Evolutionary conservation across 2,329 filamentous ascomycete genomes (phyloP).

Genomic region (Exophiala dermatitidis): DNA sequence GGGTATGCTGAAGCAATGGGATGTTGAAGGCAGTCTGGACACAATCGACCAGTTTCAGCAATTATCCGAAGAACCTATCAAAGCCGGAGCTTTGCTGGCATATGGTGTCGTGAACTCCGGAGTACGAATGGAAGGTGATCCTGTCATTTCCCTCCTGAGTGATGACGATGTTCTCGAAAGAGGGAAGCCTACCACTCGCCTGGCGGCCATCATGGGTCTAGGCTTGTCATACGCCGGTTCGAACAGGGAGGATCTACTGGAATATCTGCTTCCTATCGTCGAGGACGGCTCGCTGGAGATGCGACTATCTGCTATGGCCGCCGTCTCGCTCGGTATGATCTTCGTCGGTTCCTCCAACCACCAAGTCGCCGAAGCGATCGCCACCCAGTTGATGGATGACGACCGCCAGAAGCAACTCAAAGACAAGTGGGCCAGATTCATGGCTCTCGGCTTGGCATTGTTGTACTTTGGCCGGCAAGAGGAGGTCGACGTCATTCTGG

Average conservation of each 20-base stretch:
- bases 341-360: conserved; percentile 89
- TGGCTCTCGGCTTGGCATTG: conserved; percentile 85
- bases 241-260: conserved; percentile 81
- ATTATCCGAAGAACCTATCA: conserved; percentile 71
- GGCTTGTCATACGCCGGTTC: conserved; percentile 92
- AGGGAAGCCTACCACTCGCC: conserved; percentile 68
- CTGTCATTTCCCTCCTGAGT: conserved; percentile 76
- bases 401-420: conserved; percentile 85
- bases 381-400: conserved; percentile 87
- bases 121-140: conserved; percentile 80
- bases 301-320: conserved; percentile 94
- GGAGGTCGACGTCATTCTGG: conserved; percentile 95
- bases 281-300: conserved; percentile 78
- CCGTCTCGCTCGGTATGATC: conserved; percentile 78
- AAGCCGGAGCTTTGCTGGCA: conserved; percentile 83
- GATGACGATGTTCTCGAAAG: conserved; percentile 72
- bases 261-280: conserved; percentile 78
- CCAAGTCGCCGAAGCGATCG: conserved; percentile 84
- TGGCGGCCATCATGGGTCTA: conserved; percentile 89
- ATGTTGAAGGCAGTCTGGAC: conserved; percentile 83
- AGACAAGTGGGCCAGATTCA: conserved; percentile 97
- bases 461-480: conserved; percentile 96
- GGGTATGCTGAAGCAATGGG: conserved; percentile 86
- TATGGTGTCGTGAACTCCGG: conserved; percentile 95
- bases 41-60: conserved; percentile 95